Evolutionary conservation across 768 basidiomycete species (phyloP), one percentile per base, ranked within the genome.

Genomic region (Coprinopsis strossmayeri): DNA sequence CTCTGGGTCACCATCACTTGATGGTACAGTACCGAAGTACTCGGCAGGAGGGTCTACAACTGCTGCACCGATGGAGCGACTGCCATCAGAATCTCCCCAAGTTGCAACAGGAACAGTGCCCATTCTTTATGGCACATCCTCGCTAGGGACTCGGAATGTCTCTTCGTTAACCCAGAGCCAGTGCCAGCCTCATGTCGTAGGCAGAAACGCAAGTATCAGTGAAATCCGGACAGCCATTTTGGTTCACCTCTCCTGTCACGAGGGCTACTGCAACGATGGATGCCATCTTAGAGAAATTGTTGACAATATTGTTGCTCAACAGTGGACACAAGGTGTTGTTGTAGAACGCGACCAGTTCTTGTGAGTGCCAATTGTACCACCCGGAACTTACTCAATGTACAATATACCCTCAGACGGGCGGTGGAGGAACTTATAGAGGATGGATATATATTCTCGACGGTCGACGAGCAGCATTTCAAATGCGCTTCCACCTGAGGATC

Each of bases 361-460:
- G 40, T 42, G 17, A 11, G 40, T 26, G 5, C 10, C 24, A 24
- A 9, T 42, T 34, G 2, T 3, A 13, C 18, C 21, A 34, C 32
- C 11, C 20, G 11, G 9, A 21, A 25, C 18, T 26, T 21, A 12
- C 11, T 42, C 40, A 18, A 11, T 42, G 5, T 26, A n/a, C 15
- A 20, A 23, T n/a, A 15, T 11, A 38, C 24, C n/a, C 17, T 10
- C 38, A 64, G 62, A 32, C 48, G 50, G 2, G 53, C 60, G 2
- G 43, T 64, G 9, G 57, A 58, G 34, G 43, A 41, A 2, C 49
- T 66, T 18, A 23, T 64, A n/a, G 52, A 58, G 0, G 54, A 60
- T 11, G 57, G 52, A 3, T 54, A 58, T 32, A 59, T 68, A n/a
- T 61, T 51, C 37, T 57, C 50, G 34, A 60, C 61, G 1, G 48